A percentile compares a stretch with the other conserved stretches of the same genome.
Evolutionary conservation across 805 yeast species (phyloP).

Genomic region (Candida oleophila): DNA sequence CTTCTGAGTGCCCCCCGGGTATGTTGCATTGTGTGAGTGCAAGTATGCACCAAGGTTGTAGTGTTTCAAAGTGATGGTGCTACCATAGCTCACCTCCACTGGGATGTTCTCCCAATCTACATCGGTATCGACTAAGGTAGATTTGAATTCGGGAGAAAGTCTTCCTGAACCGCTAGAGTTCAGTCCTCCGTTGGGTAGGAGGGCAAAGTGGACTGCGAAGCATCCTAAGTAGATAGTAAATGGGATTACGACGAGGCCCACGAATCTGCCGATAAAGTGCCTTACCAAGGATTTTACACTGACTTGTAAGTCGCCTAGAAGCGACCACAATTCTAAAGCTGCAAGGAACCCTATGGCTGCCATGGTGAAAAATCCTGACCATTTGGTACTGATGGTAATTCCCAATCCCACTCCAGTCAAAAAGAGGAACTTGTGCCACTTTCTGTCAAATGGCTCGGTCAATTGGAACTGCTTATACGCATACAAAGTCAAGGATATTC

Average conservation of each 20-base stretch:
- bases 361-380: slow-evolving; percentile 68
- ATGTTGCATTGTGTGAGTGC: slow-evolving; percentile 69
- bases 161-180: slow-evolving; percentile 50
- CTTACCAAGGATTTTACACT: slow-evolving; percentile 33
- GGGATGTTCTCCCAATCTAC: slow-evolving; percentile 41
- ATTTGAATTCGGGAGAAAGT: slow-evolving; percentile 68
- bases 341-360: slow-evolving; percentile 58
- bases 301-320: slow-evolving; percentile 65
- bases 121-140: slow-evolving; percentile 37
- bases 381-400: slow-evolving; percentile 60
- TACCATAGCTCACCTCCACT: slow-evolving; percentile 71
- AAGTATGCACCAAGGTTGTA: slow-evolving; percentile 68
- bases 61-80: slow-evolving; percentile 72
- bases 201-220: slow-evolving; percentile 56
- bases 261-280: slow-evolving; percentile 40
- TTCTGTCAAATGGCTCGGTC: slow-evolving; percentile 40
- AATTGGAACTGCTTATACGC: slow-evolving; percentile 50
- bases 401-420: slow-evolving; percentile 53
- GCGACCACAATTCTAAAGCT: slow-evolving; percentile 58
- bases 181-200: slow-evolving; percentile 44
- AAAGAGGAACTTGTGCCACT: slow-evolving; percentile 55
- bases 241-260: slow-evolving; percentile 55
- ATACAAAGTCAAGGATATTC: slow-evolving; percentile 48
- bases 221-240: slow-evolving; percentile 52
- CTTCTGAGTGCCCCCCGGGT: slow-evolving; percentile 64